These are phyloP conservation scores for Citropsis articulata DNA, from an alignment of 345 rosid genomes.

Conservation along the genomic window DNA sequence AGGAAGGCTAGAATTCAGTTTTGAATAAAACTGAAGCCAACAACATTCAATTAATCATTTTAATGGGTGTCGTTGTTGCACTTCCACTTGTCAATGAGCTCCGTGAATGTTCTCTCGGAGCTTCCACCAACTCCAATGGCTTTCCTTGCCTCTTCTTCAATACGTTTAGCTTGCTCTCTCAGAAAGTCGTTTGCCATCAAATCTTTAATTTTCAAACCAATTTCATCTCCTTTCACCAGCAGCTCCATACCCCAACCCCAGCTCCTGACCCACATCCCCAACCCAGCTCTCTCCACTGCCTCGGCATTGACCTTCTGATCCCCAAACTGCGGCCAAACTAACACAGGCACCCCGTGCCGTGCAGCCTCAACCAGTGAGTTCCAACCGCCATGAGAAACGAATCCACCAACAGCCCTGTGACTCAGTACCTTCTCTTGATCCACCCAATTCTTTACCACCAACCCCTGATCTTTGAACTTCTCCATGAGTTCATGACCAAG, in stretches of 20 bases:
- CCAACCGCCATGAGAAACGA: conserved; percentile 40
- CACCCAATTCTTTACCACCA: conserved; percentile 41
- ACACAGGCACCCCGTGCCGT: conserved; percentile 32
- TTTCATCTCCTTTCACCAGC: conserved; percentile 36
- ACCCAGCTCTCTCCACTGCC: conserved; percentile 23
- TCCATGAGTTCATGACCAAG: conserved; percentile 30
- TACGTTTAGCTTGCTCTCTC: conserved; percentile 15
- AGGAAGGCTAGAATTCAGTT: background rate
- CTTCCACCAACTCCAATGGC: conserved; percentile 29
- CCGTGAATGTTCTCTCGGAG: background rate
- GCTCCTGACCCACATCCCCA: conserved; percentile 28
- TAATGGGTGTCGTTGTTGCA: background rate
- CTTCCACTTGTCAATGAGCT: conserved; percentile 9
- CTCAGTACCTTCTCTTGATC: conserved; percentile 36
- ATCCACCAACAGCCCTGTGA: conserved; percentile 37
- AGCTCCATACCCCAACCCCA: conserved; percentile 30
- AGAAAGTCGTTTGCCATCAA: conserved; percentile 30
- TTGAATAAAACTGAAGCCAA: background rate
- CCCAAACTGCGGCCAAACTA: conserved; percentile 47
- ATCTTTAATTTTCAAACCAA: conserved; percentile 25
- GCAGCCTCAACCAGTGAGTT: conserved; percentile 49
- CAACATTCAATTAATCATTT: background rate
- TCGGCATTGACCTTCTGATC: conserved; percentile 45
- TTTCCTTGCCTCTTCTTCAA: conserved; percentile 33
- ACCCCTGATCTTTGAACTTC: conserved; percentile 21